phyloP scores from a whole-genome alignment of 225 moss, liverwort and hornwort genomes.

The Marchantia polymorpha region DNA sequence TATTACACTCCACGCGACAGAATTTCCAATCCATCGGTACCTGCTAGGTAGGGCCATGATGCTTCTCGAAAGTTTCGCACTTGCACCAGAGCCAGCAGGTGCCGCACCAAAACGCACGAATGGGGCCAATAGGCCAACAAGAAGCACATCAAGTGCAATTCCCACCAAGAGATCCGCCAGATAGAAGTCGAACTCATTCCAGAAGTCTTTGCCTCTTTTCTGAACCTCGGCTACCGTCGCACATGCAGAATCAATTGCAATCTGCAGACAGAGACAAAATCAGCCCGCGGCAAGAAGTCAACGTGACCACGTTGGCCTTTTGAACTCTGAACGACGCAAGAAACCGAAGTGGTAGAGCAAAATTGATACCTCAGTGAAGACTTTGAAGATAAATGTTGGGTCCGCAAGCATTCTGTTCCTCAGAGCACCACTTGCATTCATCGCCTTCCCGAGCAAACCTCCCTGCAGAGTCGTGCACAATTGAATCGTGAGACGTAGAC shows the following conservation, averaged over 20 bases:
- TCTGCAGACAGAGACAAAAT: slow-evolving; percentile 29
- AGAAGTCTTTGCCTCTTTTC: slow-evolving; percentile 91
- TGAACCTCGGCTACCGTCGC: slow-evolving; percentile 94
- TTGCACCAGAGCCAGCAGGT: slow-evolving; percentile 42
- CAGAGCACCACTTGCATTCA: slow-evolving; percentile 56
- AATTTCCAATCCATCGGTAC: slow-evolving; percentile 13
- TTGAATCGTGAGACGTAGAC: background rate
- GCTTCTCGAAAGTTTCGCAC: slow-evolving; percentile 64
- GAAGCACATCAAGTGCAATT: slow-evolving; percentile 75
- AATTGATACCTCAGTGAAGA: slow-evolving; percentile 64
- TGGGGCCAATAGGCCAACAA: slow-evolving; percentile 93
- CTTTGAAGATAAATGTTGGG: slow-evolving; percentile 81
- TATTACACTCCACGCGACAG: background rate
- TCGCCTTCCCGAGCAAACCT: slow-evolving; percentile 54
- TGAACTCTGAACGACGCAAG: background rate
- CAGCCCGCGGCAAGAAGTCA: background rate
- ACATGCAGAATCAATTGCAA: slow-evolving; percentile 89
- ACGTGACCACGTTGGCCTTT: background rate
- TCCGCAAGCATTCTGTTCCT: slow-evolving; percentile 92
- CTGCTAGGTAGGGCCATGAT: slow-evolving; percentile 92
- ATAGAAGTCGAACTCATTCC: slow-evolving; percentile 96
- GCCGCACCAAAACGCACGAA: slow-evolving; percentile 53
- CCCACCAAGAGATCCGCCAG: slow-evolving; percentile 91
- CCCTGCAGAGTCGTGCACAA: slow-evolving; percentile 23
- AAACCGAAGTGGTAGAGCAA: background rate